Conservation (phyloP, 306 rosid genomes). For the Vigna nakashimae region DNA sequence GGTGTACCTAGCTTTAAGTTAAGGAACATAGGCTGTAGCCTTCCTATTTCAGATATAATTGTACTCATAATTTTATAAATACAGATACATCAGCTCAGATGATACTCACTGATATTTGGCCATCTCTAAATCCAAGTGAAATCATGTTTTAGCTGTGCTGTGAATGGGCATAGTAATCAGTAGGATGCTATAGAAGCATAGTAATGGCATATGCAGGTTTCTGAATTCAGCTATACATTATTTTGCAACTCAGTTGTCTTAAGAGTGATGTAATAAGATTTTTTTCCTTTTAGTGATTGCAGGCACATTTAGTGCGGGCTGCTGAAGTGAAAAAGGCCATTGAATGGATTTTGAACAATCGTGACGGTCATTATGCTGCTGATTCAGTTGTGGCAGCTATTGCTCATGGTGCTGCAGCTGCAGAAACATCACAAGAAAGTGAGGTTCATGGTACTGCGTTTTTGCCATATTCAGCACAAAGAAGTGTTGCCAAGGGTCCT, state of each 20-base stretch:
- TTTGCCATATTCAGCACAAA: slow-evolving; percentile 63
- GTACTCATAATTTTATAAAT: no score
- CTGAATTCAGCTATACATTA: slow-evolving; percentile 21
- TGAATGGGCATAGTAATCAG: not conserved
- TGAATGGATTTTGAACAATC: slow-evolving; percentile 94
- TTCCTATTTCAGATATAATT: no score
- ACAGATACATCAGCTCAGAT: no score
- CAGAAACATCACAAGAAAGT: slow-evolving; percentile 72
- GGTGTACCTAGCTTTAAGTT: no score
- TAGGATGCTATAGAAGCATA: not conserved
- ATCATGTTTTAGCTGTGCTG: not conserved
- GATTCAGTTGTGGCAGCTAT: slow-evolving; percentile 94
- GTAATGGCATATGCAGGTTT: slow-evolving; percentile 14
- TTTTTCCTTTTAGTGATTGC: slow-evolving; percentile 95
- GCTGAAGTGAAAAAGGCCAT: slow-evolving; percentile 96
- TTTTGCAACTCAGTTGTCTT: slow-evolving; percentile 39
- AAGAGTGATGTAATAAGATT: slow-evolving; percentile 79
- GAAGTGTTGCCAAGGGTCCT: slow-evolving; percentile 58
- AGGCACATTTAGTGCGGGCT: slow-evolving; percentile 98
- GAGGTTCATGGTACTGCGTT: slow-evolving; percentile 56
- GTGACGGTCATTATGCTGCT: slow-evolving; percentile 95
- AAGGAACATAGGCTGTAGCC: no score
- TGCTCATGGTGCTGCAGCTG: slow-evolving; percentile 82
- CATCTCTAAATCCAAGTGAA: not conserved
- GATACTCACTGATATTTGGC: no score